Percentiles rank a stretch among this genome's conserved stretches.
Conservation (phyloP, 75 land plant genomes). For the Selaginella tamariscina region DNA sequence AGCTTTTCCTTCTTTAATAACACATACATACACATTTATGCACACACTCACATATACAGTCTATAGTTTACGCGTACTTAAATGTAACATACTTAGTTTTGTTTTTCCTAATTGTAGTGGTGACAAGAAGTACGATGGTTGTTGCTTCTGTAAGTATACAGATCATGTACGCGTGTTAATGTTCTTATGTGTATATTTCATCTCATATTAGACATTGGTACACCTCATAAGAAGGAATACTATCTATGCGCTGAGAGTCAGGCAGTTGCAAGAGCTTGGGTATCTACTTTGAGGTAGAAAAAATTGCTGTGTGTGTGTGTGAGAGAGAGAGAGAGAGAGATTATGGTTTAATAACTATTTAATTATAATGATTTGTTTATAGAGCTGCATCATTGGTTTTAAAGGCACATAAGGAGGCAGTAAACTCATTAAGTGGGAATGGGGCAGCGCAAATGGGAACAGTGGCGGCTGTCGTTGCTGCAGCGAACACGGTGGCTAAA, state of each 20-base stretch:
- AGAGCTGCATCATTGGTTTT: conserved; percentile 94
- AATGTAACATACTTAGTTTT: no score
- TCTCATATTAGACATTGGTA: conserved; percentile 60
- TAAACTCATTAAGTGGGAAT: conserved; percentile 78
- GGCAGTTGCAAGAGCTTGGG: conserved; percentile 95
- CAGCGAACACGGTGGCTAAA: conserved; percentile 83
- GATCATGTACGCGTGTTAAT: background rate
- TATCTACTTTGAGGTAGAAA: conserved; percentile 89
- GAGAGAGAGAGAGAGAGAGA: no score
- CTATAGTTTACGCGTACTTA: no score
- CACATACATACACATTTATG: no score
- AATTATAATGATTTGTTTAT: background rate
- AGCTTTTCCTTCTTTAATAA: background rate
- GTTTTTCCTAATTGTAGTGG: conserved; percentile 37
- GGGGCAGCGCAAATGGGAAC: conserved; percentile 80
- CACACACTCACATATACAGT: no score
- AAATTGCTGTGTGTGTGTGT: conserved; percentile 15
- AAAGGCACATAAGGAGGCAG: conserved; percentile 92
- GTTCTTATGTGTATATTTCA: background rate
- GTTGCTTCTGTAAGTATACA: conserved; percentile 77
- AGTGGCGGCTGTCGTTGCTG: conserved; percentile 94
- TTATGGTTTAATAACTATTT: background rate
- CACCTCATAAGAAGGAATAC: conserved; percentile 83
- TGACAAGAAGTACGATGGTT: conserved; percentile 89
- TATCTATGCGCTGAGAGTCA: conserved; percentile 97